These are phyloP conservation scores for Acaromyces ingoldii DNA, from an alignment of 1,284 basidiomycete species.

Conservation along the genomic window DNA sequence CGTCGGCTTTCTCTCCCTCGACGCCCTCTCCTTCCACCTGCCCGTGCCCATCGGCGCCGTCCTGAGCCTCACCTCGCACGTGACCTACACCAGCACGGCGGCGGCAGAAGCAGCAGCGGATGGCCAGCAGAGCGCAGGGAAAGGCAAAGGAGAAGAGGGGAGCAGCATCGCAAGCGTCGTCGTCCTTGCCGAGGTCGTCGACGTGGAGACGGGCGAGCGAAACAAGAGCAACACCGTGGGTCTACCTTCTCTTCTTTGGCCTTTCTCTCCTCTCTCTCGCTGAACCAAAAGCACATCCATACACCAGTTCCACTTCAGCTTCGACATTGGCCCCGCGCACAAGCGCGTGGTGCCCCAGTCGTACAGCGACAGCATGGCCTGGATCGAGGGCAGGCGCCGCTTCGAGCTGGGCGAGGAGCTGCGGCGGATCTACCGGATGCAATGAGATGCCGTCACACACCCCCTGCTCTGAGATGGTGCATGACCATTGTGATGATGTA, in stretches of 20 bases:
- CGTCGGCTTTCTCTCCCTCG: constrained; percentile 51
- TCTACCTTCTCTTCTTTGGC: neutral
- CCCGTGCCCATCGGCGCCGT: constrained; percentile 44
- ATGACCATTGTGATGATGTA: no score
- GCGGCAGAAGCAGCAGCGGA: constrained; percentile 10
- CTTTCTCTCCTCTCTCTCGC: neutral
- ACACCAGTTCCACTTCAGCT: constrained; percentile 39
- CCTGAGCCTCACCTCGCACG: constrained; percentile 35
- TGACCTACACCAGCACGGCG: constrained; percentile 25
- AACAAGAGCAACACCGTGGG: constrained; percentile 34
- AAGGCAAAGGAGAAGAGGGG: neutral
- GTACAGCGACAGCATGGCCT: constrained; percentile 42
- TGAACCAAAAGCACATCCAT: neutral
- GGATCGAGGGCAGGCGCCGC: constrained; percentile 39
- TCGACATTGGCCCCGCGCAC: constrained; percentile 25
- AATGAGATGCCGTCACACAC: no score
- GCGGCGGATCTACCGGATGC: constrained; percentile 22
- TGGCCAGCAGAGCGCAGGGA: constrained; percentile 7
- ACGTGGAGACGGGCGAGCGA: constrained; percentile 28
- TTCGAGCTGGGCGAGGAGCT: constrained; percentile 34
- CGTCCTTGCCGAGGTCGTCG: constrained; percentile 38
- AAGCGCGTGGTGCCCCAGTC: constrained; percentile 23
- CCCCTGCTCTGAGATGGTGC: no score
- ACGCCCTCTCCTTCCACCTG: constrained; percentile 40
- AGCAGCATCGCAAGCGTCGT: constrained; percentile 23